Base-by-base conservation (phyloP, 192 early-diverging fungal species). In the Nowakowskiella sp. region DNA sequence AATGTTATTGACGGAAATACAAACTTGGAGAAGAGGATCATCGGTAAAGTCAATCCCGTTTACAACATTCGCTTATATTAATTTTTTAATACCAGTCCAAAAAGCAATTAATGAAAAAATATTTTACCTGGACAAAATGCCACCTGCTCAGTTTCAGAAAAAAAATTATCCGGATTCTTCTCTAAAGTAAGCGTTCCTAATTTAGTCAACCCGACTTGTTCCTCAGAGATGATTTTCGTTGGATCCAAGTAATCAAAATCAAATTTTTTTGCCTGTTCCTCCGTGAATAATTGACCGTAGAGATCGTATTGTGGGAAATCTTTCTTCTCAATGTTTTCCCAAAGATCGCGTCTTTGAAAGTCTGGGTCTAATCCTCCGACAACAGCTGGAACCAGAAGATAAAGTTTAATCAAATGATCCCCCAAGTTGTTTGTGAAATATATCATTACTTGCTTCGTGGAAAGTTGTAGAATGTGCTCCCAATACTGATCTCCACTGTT, bases 1-100 rank as follows among this genome's bases (percentile, higher is more conserved):
- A n/a, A n/a, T n/a, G n/a, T n/a, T n/a, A n/a, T n/a, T n/a, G n/a
- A n/a, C n/a, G n/a, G n/a, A n/a, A n/a, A n/a, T n/a, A n/a, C n/a
- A n/a, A n/a, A n/a, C 85, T 65, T 91, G 87, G 52, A 91, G 70
- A 80, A 91, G 84, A 65, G 76, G 80, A 69, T 91, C 89, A 45
- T 77, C 74, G 21, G 82, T 72, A 32, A 82, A 73, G n/a, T 82
- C 85, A 60, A 89, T 84, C 51, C 89, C 89, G 6, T n/a, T n/a
- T n/a, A n/a, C n/a, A n/a, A n/a, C n/a, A n/a, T n/a, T n/a, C n/a
- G n/a, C n/a, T n/a, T n/a, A n/a, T n/a, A n/a, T n/a, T n/a, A n/a
- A n/a, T n/a, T n/a, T n/a, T n/a, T n/a, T n/a, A n/a, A n/a, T n/a
- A n/a, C n/a, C n/a, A n/a, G n/a, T n/a, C n/a, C n/a, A n/a, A n/a